Conservation (phyloP, 768 basidiomycete genomes). For the Boletus tomentosulus region DNA sequence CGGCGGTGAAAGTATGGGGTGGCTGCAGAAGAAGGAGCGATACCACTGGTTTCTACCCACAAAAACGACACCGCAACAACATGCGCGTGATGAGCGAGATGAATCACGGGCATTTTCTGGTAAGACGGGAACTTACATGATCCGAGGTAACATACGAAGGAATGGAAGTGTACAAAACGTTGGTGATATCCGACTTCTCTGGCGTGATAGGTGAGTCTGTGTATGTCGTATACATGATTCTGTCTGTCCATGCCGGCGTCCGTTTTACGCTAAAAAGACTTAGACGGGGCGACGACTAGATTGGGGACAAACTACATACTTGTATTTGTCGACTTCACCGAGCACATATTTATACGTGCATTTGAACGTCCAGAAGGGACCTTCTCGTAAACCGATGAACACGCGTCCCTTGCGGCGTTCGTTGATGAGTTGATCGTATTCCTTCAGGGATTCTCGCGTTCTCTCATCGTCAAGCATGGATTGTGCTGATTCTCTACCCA, state of each 20-base stretch:
- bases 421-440: constrained; percentile 66
- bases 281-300: neutral
- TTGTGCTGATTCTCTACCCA: constrained; percentile 34
- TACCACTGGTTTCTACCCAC: constrained; percentile 78
- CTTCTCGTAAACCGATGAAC: constrained; percentile 75
- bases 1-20: constrained; percentile 6
- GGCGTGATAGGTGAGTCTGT: constrained; percentile 55
- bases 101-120: neutral
- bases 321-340: constrained; percentile 80
- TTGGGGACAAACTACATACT: constrained; percentile 38
- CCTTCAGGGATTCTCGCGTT: constrained; percentile 56
- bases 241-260: constrained; percentile 89
- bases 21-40: constrained; percentile 63
- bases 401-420: constrained; percentile 62
- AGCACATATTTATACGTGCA: constrained; percentile 87
- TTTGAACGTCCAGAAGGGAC: constrained; percentile 85
- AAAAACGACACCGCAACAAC: neutral
- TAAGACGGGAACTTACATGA: constrained; percentile 54
- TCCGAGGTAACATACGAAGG: constrained; percentile 87
- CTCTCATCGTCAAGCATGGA: constrained; percentile 46
- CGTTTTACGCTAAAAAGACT: constrained; percentile 51
- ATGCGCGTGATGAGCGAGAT: neutral
- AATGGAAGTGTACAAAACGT: constrained; percentile 73
- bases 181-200: constrained; percentile 52
- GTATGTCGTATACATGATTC: constrained; percentile 80